These are phyloP conservation scores for Amylocarpus encephaloides DNA, from an alignment of 2,329 filamentous ascomycete species.

Conservation along the genomic window DNA sequence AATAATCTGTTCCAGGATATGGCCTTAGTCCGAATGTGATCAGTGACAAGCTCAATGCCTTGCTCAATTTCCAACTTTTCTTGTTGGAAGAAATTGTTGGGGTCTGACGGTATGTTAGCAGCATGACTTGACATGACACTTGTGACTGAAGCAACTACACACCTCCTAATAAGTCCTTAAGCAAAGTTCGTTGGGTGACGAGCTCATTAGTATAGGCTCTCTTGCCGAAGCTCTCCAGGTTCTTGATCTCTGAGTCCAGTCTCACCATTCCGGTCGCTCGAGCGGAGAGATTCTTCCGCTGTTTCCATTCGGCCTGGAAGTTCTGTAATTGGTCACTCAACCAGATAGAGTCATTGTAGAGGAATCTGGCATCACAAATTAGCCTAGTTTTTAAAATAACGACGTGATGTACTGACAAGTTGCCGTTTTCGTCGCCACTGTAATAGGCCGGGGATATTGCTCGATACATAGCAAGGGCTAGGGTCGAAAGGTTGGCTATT, in stretches of 20 bases:
- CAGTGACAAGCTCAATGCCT: slow-evolving; percentile 47
- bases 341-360: slow-evolving; percentile 63
- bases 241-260: slow-evolving; percentile 54
- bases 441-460: slow-evolving; percentile 73
- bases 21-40: slow-evolving; percentile 48
- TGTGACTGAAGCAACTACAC: slow-evolving; percentile 8
- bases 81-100: slow-evolving; percentile 54
- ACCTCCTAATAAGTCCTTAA: slow-evolving; percentile 56
- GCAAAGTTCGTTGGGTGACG: slow-evolving; percentile 51
- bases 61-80: slow-evolving; percentile 41
- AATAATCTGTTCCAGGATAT: slow-evolving; percentile 52
- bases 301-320: slow-evolving; percentile 46
- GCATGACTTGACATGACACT: not conserved
- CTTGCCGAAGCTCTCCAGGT: slow-evolving; percentile 53
- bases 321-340: slow-evolving; percentile 50
- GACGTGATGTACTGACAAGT: slow-evolving; percentile 49
- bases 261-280: slow-evolving; percentile 49
- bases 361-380: slow-evolving; percentile 40
- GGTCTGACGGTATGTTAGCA: slow-evolving; percentile 31
- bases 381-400: not conserved
- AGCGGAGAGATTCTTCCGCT: slow-evolving; percentile 44
- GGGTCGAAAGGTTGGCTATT: slow-evolving; percentile 64
- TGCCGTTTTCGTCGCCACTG: slow-evolving; percentile 52
- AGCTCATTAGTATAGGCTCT: slow-evolving; percentile 57
- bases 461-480: slow-evolving; percentile 71